Percentiles rank a stretch among this genome's conserved stretches.
phyloP scores from a whole-genome alignment of 2,329 filamentous ascomycete species.

The Fusarium algeriense region DNA sequence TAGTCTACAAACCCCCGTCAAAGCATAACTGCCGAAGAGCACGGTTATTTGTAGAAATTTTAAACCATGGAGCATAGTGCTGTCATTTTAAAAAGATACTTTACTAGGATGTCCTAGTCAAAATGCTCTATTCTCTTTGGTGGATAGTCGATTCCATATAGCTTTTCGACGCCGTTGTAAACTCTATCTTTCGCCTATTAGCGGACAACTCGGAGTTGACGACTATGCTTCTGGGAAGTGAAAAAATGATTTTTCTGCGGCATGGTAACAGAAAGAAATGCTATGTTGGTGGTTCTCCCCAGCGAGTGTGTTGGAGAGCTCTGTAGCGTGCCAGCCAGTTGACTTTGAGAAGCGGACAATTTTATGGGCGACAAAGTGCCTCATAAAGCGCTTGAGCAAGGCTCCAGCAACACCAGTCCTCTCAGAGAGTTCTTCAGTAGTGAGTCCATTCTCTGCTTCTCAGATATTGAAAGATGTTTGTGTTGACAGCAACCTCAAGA shows the following conservation, averaged over 20 bases:
- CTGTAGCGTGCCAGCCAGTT: slow-evolving; percentile 24
- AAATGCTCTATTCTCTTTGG: not conserved
- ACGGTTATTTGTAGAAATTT: not conserved
- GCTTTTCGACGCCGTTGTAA: slow-evolving; percentile 11
- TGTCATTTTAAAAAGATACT: not conserved
- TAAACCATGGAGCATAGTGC: not conserved
- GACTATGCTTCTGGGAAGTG: slow-evolving; percentile 8
- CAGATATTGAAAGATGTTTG: slow-evolving; percentile 15
- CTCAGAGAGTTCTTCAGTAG: slow-evolving; percentile 10
- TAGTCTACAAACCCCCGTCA: not conserved
- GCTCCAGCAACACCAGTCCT: slow-evolving; percentile 13
- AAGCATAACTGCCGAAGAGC: slow-evolving; percentile 3
- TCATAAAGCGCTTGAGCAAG: slow-evolving; percentile 26
- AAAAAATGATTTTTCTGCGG: slow-evolving; percentile 14
- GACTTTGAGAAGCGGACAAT: slow-evolving; percentile 16
- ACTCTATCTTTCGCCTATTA: slow-evolving; percentile 22
- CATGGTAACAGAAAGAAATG: slow-evolving; percentile 24
- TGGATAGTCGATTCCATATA: slow-evolving; percentile 6
- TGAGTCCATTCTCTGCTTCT: slow-evolving; percentile 10
- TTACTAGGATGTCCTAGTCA: slow-evolving; percentile 10
- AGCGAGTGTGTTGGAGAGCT: slow-evolving; percentile 21
- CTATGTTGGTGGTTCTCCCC: slow-evolving; percentile 25
- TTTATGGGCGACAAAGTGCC: slow-evolving; percentile 27
- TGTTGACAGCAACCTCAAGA: slow-evolving; percentile 22
- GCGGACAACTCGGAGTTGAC: slow-evolving; percentile 1